Conservation (phyloP, 169 alveolate species). For the Perkinsus chesapeaki region DNA sequence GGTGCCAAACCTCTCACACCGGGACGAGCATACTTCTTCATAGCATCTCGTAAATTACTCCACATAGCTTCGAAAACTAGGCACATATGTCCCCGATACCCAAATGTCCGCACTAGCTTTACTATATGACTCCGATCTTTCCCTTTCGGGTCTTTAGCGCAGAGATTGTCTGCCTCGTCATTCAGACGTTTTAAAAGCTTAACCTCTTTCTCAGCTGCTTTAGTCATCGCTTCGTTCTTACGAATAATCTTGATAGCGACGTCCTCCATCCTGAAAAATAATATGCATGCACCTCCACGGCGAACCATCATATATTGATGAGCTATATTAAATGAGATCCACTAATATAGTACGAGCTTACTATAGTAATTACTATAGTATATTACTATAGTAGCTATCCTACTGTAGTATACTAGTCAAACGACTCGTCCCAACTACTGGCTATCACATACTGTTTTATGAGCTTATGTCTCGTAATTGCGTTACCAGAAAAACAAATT, state of each 20-base stretch:
- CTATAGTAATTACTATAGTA: no score
- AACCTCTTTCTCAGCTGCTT: conserved; percentile 81
- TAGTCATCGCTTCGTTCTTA: conserved; percentile 78
- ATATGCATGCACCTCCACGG: conserved; percentile 5
- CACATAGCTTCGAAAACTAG: conserved; percentile 80
- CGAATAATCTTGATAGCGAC: conserved; percentile 74
- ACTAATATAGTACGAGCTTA: no score
- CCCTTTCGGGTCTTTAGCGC: neutral
- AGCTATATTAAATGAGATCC: neutral
- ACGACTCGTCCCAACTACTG: no score
- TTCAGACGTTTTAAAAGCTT: conserved; percentile 56
- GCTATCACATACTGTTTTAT: no score
- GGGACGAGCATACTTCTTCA: conserved; percentile 42
- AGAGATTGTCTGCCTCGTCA: conserved; percentile 59
- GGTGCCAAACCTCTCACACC: conserved; percentile 61
- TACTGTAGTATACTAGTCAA: no score
- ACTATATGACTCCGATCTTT: conserved; percentile 57
- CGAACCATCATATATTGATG: no score
- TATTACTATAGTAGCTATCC: no score
- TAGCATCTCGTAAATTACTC: conserved; percentile 73
- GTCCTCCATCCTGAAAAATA: conserved; percentile 31
- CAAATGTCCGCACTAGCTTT: conserved; percentile 58
- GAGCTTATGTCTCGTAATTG: no score
- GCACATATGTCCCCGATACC: conserved; percentile 73
- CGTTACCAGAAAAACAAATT: no score